These are phyloP conservation scores for Citrus unshiu DNA, from an alignment of 345 rosid genomes.

Conservation along the genomic window DNA sequence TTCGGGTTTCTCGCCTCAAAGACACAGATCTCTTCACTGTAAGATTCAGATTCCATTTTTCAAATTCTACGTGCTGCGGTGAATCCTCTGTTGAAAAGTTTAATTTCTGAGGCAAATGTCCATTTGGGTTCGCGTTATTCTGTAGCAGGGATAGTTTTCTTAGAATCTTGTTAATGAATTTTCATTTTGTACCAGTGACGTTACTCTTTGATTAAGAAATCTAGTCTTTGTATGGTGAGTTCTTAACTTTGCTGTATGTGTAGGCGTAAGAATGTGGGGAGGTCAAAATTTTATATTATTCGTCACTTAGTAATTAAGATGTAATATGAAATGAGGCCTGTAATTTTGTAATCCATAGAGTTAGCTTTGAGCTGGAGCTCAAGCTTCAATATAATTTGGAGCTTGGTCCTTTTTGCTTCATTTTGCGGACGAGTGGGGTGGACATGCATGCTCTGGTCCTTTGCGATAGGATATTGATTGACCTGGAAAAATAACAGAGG, in stretches of 20 bases:
- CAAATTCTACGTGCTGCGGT: neutral
- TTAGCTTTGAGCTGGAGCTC: neutral
- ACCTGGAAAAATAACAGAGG: neutral
- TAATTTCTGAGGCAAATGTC: neutral
- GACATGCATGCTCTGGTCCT: neutral
- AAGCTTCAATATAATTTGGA: neutral
- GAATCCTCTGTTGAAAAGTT: neutral
- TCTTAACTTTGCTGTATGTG: neutral
- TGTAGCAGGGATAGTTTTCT: neutral
- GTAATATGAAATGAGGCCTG: neutral
- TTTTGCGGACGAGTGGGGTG: neutral
- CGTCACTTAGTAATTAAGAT: neutral
- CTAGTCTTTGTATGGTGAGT: neutral
- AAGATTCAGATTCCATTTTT: conserved; percentile 11
- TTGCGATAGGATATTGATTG: neutral
- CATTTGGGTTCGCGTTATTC: neutral
- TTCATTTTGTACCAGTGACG: neutral
- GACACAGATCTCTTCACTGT: conserved; percentile 73
- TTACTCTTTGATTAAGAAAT: neutral
- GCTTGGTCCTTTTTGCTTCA: neutral
- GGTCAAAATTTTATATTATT: neutral
- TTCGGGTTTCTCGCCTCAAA: conserved; percentile 47
- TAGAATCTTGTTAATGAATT: neutral
- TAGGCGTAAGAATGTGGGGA: neutral
- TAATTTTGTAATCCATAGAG: neutral